Base-by-base conservation (phyloP, 2,329 filamentous ascomycete species). In the Volutella citrinella region DNA sequence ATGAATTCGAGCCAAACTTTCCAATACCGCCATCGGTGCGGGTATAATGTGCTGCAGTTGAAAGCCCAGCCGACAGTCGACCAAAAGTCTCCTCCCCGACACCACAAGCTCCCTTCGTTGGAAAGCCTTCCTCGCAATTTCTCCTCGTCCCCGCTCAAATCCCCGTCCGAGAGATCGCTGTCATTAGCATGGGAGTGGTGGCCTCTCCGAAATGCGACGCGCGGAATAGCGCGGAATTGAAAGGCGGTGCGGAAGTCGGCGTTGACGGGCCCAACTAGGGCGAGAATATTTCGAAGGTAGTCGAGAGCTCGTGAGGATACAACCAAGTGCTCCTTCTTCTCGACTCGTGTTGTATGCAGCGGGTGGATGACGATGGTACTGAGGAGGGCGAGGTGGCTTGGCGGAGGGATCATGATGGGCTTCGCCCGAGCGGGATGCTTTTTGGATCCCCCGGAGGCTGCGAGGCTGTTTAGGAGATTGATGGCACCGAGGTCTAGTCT, bases 21-120 rank as follows among this genome's bases (percentile, higher is more conserved):
- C 89, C 90, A 97, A 53, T 81, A 75, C 30, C 71, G 74, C 91
- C 93, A 97, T 14, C 91, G 75, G 24, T 76, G 72, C 3, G 80
- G 80, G 48, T 91, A 72, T 19, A 75, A 60, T 3, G 84, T 74
- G 32, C 87, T 90, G 64, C 91, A 97, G 56, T 91, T 93, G 59
- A 97, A 89, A 0, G 87, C 84, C 93, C 93, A 97, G 5, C 91
- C 93, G 0, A 93, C 74, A 0, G 87, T 77, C 25, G 81, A 76
- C 88, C 93, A 98, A 52, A 97, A 94, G 55, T 95, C 87, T 41
- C 86, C 80, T 1, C 84, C 86, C n/a, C 78, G 75, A 12, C 66
- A 67, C 78, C 86, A 95, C 3, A 96, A 44, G 19, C 84, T 82
- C 26, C 79, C 72, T 11, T 74, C 66, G 31, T 77, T 75, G 3